phyloP scores from a whole-genome alignment of 345 rosid genomes.

The Ricinus communis region DNA sequence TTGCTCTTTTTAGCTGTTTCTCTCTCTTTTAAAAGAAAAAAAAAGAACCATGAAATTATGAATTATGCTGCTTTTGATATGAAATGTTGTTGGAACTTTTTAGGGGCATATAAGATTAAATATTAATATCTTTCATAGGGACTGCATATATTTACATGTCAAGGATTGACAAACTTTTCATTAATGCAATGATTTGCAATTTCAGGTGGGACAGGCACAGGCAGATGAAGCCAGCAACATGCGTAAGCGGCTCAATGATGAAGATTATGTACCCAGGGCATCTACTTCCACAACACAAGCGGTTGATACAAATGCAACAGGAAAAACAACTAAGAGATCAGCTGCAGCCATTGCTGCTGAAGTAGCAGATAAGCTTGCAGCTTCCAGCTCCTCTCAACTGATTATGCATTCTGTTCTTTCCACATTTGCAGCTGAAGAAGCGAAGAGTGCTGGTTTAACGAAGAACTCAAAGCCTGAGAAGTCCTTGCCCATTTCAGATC shows the following conservation, averaged over 20 bases:
- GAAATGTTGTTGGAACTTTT: neutral
- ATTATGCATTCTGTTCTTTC: conserved; percentile 92
- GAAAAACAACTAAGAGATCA: conserved; percentile 58
- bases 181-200: conserved; percentile 7
- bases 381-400: conserved; percentile 87
- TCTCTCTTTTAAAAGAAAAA: neutral
- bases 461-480: conserved; percentile 22
- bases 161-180: neutral
- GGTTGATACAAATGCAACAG: conserved; percentile 36
- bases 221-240: conserved; percentile 68
- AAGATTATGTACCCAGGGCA: conserved; percentile 43
- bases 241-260: conserved; percentile 61
- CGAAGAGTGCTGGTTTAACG: conserved; percentile 56
- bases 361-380: conserved; percentile 87
- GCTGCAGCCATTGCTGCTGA: conserved; percentile 94
- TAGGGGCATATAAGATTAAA: neutral
- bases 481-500: conserved; percentile 37
- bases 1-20: neutral
- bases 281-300: conserved; percentile 29
- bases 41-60: no score
- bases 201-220: conserved; percentile 79
- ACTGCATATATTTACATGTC: neutral
- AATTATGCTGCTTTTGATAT: neutral
- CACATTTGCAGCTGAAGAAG: conserved; percentile 90
- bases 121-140: neutral